These are phyloP conservation scores for Phaeotremella skinneri DNA, from an alignment of 768 basidiomycete genomes.

Conservation along the genomic window DNA sequence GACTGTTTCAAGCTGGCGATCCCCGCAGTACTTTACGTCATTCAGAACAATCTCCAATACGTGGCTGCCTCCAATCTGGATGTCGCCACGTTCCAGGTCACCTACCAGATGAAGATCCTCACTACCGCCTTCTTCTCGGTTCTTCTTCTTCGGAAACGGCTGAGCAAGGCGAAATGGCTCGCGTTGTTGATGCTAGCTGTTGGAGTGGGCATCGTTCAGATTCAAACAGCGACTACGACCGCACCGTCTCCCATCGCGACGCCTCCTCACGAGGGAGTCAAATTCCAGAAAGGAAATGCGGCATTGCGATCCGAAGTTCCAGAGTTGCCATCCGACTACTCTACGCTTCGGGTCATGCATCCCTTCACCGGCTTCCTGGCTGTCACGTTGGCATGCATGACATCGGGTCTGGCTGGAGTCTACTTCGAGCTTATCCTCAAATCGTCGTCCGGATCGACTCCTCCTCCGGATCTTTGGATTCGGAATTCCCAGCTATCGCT, in stretches of 20 bases:
- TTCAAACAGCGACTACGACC: conserved; percentile 63
- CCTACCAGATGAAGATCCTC: conserved; percentile 95
- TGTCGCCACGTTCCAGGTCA: conserved; percentile 94
- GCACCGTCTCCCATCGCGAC: conserved; percentile 20
- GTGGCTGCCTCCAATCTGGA: conserved; percentile 90
- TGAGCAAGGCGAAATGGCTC: conserved; percentile 75
- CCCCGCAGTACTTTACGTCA: conserved; percentile 91
- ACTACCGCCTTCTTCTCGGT: conserved; percentile 90
- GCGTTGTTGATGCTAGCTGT: conserved; percentile 79
- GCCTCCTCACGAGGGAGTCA: conserved; percentile 6
- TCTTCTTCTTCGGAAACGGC: conserved; percentile 69
- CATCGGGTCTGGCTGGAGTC: conserved; percentile 91
- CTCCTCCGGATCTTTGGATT: conserved; percentile 74
- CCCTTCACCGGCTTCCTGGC: conserved; percentile 83
- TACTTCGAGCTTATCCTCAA: conserved; percentile 99
- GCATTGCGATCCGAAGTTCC: conserved; percentile 34
- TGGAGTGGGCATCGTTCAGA: conserved; percentile 87
- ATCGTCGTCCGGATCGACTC: conserved; percentile 56
- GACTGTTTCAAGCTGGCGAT: conserved; percentile 98
- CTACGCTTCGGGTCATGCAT: conserved; percentile 65
- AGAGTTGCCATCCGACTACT: conserved; percentile 22
- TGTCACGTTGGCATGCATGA: conserved; percentile 86
- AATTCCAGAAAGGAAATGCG: conserved; percentile 25
- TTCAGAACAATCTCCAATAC: conserved; percentile 95
- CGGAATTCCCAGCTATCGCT: conserved; percentile 93